Percentiles rank a stretch among this genome's conserved stretches.
Conservation (phyloP, 208 protist genomes). For the Acanthamoeba triangularis region DNA sequence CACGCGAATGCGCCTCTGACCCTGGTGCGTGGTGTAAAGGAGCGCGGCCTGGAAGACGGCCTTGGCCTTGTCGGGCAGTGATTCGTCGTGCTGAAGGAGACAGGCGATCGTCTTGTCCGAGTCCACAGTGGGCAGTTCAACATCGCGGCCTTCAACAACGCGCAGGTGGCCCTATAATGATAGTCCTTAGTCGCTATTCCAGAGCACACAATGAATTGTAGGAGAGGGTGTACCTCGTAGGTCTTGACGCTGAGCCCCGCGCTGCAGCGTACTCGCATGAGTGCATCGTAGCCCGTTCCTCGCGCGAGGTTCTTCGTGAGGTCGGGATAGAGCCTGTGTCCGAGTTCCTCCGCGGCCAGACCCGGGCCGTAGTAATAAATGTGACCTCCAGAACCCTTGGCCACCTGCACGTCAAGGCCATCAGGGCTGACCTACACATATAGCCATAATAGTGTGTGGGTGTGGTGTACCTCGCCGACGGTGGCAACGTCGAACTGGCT, state of each 20-base stretch:
- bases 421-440: neutral
- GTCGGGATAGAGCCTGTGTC: conserved; percentile 78
- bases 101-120: conserved; percentile 69
- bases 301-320: conserved; percentile 90
- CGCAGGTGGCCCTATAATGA: conserved; percentile 75
- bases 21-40: conserved; percentile 91
- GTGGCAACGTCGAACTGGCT: conserved; percentile 93
- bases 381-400: conserved; percentile 85
- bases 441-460: neutral
- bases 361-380: conserved; percentile 84
- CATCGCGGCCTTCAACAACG: neutral
- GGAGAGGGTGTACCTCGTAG: conserved; percentile 95
- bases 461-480: conserved; percentile 21
- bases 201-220: conserved; percentile 95
- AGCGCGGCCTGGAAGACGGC: conserved; percentile 89
- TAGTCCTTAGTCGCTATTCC: conserved; percentile 93
- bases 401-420: conserved; percentile 14
- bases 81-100: conserved; percentile 64
- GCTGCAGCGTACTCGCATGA: conserved; percentile 97
- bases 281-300: conserved; percentile 96
- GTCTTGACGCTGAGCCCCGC: conserved; percentile 76
- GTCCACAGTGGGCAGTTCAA: conserved; percentile 66
- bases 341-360: neutral
- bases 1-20: conserved; percentile 93
- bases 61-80: conserved; percentile 41